phyloP scores from a whole-genome alignment of 1,139 yeast species.

The Kodamaea fungicola region DNA sequence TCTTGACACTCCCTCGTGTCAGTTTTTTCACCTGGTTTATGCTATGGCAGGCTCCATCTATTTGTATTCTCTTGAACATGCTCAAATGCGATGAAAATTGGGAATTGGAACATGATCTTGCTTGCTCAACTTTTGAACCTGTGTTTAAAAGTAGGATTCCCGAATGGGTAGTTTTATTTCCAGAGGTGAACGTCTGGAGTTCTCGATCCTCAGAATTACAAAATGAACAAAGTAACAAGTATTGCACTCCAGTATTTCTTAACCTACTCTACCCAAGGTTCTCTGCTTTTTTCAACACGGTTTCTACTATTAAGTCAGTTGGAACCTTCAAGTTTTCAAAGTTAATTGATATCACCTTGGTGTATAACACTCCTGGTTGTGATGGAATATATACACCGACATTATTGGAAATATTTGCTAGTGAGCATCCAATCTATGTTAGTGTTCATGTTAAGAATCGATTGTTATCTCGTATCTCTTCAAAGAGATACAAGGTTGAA shows the following conservation, averaged over 20 bases:
- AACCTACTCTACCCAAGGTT: constrained; percentile 67
- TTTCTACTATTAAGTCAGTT: constrained; percentile 41
- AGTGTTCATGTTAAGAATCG: constrained; percentile 48
- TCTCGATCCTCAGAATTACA: constrained; percentile 46
- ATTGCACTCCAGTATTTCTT: constrained; percentile 48
- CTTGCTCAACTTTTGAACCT: constrained; percentile 21
- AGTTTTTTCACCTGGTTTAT: constrained; percentile 61
- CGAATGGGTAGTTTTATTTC: constrained; percentile 62
- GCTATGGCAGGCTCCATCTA: constrained; percentile 54
- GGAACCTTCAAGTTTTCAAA: constrained; percentile 29
- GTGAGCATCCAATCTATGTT: constrained; percentile 38
- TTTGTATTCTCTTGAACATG: constrained; percentile 38
- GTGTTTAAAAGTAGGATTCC: constrained; percentile 27
- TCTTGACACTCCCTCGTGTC: constrained; percentile 33
- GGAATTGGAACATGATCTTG: constrained; percentile 44
- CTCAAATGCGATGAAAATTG: constrained; percentile 60
- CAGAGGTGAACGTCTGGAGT: constrained; percentile 70
- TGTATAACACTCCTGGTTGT: constrained; percentile 31
- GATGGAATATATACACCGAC: constrained; percentile 39
- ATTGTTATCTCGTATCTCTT: constrained; percentile 47
- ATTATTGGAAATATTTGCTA: constrained; percentile 52
- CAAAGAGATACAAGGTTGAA: constrained; percentile 52
- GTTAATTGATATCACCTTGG: constrained; percentile 53
- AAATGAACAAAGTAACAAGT: constrained; percentile 46
- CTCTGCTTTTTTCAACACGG: constrained; percentile 46